Base-by-base conservation (phyloP, 202 grass and related monocot genomes). In the Elaeis oleifera region DNA sequence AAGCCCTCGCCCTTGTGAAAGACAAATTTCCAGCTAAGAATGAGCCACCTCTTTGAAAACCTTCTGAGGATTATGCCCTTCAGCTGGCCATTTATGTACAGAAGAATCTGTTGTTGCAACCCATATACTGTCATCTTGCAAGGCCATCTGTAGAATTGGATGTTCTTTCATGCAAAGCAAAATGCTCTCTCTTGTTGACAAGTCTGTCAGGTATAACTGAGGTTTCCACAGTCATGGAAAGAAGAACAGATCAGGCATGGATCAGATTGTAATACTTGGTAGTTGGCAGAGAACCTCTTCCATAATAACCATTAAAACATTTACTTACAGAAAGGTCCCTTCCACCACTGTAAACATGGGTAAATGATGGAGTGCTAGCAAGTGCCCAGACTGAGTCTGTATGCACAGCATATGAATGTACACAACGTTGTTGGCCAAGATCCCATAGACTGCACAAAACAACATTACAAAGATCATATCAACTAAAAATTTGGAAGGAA, bases 1-100 rank as follows among this genome's bases (percentile, higher is more conserved):
- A 97, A 74, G 92, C 88, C 22, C 84, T 85, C 76, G 92, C 92
- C 57, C 84, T 87, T 65, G 92, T 81, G 68, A 91, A 97, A 69
- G 92, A 97, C 61, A 92, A 86, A 80, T 97, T 97, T 70, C 92
- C 88, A 60, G 92, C 92, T 80, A 97, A 82, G 61, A 97, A 97
- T 54, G 87, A 97, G 44, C 88, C 79, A 53, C 92, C 92, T 68
- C 81, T 97, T 79, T 97, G 60, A 18, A 91, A 72, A 82, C 77
- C 50, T 89, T 97, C 51, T 84, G 79, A 64, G 84, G 92, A 24
- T 54, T 69, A 21, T 2, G 69, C 24, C 82, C 81, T 78, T 91
- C 88, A 77, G 84, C 87, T 78, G 88, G 80, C 84, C 88, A 89
- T 64, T 88, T 89, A 74, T 85, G 70, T 60, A 92, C 77, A 61